Conservation (phyloP, 768 basidiomycete genomes). For the Tylopilus plumbeoviolaceoides region DNA sequence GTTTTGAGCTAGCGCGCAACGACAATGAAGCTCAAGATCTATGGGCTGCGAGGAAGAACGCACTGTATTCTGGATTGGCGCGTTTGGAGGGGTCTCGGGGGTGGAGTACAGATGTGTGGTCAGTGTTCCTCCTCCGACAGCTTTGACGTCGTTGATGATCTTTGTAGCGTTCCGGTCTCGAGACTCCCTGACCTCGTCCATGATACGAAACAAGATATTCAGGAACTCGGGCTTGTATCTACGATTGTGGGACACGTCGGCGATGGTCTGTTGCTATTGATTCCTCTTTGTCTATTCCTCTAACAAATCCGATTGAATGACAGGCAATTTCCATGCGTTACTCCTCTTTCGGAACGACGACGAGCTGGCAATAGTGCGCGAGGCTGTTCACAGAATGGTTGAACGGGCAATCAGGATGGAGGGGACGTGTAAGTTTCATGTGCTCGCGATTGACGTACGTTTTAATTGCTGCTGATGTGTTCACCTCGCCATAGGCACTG, state of each 20-base stretch:
- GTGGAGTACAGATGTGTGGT: constrained; percentile 80
- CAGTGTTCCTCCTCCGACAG: constrained; percentile 6
- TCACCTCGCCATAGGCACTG: constrained; percentile 45
- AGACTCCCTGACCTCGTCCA: constrained; percentile 59
- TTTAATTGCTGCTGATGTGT: not conserved
- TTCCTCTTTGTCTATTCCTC: constrained; percentile 1
- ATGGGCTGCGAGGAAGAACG: constrained; percentile 76
- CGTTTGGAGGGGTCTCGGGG: constrained; percentile 52
- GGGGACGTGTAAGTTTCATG: constrained; percentile 55
- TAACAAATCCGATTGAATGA: not conserved
- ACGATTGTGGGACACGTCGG: constrained; percentile 76
- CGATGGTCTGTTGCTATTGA: constrained; percentile 47
- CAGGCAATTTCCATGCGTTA: constrained; percentile 49
- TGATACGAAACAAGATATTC: constrained; percentile 71
- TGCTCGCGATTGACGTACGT: not conserved
- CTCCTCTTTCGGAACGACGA: constrained; percentile 57
- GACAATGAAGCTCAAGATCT: constrained; percentile 64
- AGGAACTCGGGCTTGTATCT: constrained; percentile 49
- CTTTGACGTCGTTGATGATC: not conserved
- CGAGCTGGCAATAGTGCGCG: constrained; percentile 41
- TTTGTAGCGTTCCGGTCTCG: constrained; percentile 56
- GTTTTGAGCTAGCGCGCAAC: constrained; percentile 60
- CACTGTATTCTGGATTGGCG: constrained; percentile 52
- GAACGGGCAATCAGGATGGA: constrained; percentile 64
- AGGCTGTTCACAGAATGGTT: constrained; percentile 58